Percentiles rank a stretch among this genome's conserved stretches.
These are phyloP conservation scores for Madurella fahalii DNA, from an alignment of 2,329 filamentous ascomycete species.

Conservation along the genomic window DNA sequence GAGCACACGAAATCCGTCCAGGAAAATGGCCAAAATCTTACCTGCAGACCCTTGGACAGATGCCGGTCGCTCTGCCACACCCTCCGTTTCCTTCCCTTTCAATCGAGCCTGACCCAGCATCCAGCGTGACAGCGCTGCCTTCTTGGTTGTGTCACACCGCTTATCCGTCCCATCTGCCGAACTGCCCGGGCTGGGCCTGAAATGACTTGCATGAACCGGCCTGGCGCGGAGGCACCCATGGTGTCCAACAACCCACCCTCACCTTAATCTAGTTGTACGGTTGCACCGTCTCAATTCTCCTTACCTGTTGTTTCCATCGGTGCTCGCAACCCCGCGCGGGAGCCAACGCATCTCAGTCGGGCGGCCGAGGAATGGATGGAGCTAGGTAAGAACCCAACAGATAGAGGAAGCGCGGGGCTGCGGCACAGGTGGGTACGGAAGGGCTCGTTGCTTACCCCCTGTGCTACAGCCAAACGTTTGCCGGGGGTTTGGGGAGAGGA, in stretches of 20 bases:
- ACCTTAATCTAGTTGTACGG: neutral
- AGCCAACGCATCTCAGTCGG: neutral
- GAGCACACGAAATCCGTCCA: neutral
- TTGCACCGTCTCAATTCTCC: neutral
- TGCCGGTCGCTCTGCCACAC: slow-evolving; percentile 13
- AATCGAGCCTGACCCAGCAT: neutral
- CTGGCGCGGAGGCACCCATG: neutral
- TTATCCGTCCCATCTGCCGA: slow-evolving; percentile 20
- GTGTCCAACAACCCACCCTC: too few species aligned
- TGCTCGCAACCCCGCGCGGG: neutral
- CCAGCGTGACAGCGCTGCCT: neutral
- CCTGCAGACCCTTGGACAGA: slow-evolving; percentile 1
- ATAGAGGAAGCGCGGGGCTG: neutral
- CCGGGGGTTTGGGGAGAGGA: too few species aligned
- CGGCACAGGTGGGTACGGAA: neutral
- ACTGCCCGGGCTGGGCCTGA: slow-evolving; percentile 1
- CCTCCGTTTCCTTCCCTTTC: neutral
- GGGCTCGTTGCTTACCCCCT: neutral
- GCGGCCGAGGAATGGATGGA: neutral
- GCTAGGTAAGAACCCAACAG: neutral
- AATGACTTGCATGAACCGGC: slow-evolving; percentile 13
- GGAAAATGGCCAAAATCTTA: neutral
- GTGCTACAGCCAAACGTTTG: neutral
- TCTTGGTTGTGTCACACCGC: slow-evolving; percentile 19
- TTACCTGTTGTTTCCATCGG: neutral